Percentiles rank a stretch among this genome's conserved stretches.
These are phyloP conservation scores for Cladosporium halotolerans DNA, from an alignment of 2,329 filamentous ascomycete species.

Conservation along the genomic window DNA sequence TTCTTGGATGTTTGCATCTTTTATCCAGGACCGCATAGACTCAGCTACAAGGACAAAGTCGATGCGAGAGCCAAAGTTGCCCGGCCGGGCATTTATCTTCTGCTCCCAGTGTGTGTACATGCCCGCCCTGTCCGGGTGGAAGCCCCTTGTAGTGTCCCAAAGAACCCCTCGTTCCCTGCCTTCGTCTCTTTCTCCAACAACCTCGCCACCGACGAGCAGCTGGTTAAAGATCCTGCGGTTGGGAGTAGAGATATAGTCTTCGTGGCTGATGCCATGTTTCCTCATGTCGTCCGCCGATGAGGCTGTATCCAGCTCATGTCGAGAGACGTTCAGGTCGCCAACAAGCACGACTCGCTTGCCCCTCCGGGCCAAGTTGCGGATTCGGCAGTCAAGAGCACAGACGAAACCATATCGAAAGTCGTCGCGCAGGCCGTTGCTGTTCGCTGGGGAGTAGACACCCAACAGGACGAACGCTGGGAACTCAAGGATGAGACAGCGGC, in stretches of 20 bases:
- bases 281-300: conserved; percentile 64
- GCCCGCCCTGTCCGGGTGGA: conserved; percentile 69
- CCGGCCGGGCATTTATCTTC: conserved; percentile 88
- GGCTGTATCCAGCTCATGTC: conserved; percentile 67
- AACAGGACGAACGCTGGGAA: conserved; percentile 93
- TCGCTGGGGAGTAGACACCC: conserved; percentile 87
- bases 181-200: conserved; percentile 60
- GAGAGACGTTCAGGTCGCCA: conserved; percentile 80
- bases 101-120: conserved; percentile 99
- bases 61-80: conserved; percentile 86
- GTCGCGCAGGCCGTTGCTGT: conserved; percentile 74
- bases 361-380: conserved; percentile 72
- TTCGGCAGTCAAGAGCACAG: conserved; percentile 69
- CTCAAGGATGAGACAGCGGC: conserved; percentile 82
- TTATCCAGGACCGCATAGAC: conserved; percentile 73
- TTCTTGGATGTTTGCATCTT: conserved; percentile 79
- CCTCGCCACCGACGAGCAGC: conserved; percentile 66
- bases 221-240: conserved; percentile 78
- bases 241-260: conserved; percentile 67
- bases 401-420: conserved; percentile 78
- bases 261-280: conserved; percentile 61
- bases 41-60: conserved; percentile 86
- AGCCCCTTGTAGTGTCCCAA: conserved; percentile 76
- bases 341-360: conserved; percentile 82
- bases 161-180: conserved; percentile 65